Conservation (phyloP, 2,329 filamentous ascomycete species). For the Scytalidium lignicola region DNA sequence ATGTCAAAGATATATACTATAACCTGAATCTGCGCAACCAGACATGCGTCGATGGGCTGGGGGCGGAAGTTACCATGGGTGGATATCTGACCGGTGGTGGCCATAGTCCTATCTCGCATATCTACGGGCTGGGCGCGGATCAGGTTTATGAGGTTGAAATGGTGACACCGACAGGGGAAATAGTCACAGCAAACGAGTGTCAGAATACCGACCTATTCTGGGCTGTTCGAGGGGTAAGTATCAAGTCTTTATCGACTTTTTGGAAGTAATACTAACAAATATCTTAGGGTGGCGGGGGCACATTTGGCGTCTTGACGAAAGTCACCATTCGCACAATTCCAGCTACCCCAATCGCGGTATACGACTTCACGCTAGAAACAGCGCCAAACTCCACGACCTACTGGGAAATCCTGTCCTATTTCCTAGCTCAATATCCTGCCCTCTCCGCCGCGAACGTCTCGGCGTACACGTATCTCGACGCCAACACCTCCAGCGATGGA, state of each 20-base stretch:
- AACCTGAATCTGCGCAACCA: slow-evolving; percentile 2
- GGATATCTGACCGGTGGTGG: slow-evolving; percentile 15
- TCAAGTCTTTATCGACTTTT: background rate
- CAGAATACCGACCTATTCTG: slow-evolving; percentile 12
- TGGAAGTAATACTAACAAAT: background rate
- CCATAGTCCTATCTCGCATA: slow-evolving; percentile 6
- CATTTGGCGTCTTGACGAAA: slow-evolving; percentile 11
- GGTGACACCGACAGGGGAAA: slow-evolving; percentile 10
- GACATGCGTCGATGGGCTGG: slow-evolving; percentile 6
- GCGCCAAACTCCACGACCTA: no score
- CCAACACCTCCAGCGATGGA: no score
- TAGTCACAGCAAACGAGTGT: slow-evolving; percentile 7
- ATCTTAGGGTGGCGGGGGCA: slow-evolving; percentile 4
- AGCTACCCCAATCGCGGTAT: no score
- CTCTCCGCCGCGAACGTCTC: no score
- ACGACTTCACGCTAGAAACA: no score
- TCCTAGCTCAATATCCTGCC: no score
- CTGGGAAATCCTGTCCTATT: no score
- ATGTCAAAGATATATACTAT: slow-evolving; percentile 9
- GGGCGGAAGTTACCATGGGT: slow-evolving; percentile 5
- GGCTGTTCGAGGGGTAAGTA: slow-evolving; percentile 12
- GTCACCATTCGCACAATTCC: background rate
- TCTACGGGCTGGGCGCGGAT: slow-evolving; percentile 13
- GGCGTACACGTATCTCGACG: no score
- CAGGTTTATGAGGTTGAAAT: slow-evolving; percentile 9